phyloP scores from a whole-genome alignment of 2,329 filamentous ascomycete genomes.

The Phoma sp. region DNA sequence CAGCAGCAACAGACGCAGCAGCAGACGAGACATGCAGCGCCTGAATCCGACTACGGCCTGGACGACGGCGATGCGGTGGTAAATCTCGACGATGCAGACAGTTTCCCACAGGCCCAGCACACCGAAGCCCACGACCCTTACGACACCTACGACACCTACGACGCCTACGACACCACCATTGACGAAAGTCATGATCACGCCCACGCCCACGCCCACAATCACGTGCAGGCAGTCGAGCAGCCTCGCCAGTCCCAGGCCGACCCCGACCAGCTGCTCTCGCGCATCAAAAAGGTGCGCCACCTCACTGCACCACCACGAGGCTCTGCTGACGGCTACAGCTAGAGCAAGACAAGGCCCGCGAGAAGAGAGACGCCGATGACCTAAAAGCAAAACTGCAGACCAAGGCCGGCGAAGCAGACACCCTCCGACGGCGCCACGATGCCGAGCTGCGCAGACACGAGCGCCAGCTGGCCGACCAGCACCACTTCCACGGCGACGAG shows the following conservation, averaged over 20 bases:
- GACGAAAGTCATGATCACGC: conserved; percentile 3
- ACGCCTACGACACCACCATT: not conserved
- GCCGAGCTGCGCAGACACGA: conserved; percentile 68
- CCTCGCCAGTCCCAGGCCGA: conserved; percentile 36
- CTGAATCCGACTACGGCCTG: conserved; percentile 51
- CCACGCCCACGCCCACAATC: not conserved
- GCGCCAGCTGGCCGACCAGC: conserved; percentile 65
- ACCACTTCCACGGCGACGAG: conserved; percentile 69
- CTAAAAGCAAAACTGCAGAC: conserved; percentile 51
- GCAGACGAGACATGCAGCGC: conserved; percentile 17
- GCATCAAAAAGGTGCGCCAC: conserved; percentile 49
- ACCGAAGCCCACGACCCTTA: not conserved
- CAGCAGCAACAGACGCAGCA: conserved; percentile 1
- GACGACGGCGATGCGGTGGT: conserved; percentile 54
- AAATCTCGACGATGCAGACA: conserved; percentile 50
- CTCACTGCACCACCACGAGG: not conserved
- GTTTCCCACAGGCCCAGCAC: not conserved
- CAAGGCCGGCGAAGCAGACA: conserved; percentile 75
- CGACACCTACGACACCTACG: not conserved
- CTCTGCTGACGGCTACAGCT: conserved; percentile 43
- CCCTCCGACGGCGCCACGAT: conserved; percentile 74
- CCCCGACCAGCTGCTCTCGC: conserved; percentile 45
- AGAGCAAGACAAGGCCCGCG: conserved; percentile 50
- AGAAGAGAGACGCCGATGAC: conserved; percentile 24
- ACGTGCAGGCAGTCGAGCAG: not conserved